Base-by-base conservation (phyloP, 805 yeast species). In the Metschnikowia kunwiensis region DNA sequence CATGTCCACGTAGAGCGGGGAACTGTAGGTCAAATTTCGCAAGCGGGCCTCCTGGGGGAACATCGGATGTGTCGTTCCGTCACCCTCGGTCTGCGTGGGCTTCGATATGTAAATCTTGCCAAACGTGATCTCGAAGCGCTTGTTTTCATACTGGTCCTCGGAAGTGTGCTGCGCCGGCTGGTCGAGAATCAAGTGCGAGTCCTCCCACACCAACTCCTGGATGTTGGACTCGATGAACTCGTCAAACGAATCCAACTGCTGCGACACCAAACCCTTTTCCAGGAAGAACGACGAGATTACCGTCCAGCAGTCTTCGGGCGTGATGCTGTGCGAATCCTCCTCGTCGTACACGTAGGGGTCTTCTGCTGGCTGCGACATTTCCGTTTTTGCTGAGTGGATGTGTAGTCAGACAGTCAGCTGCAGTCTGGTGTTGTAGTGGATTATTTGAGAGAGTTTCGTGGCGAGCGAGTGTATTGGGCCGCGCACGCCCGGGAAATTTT, bases 251-350 rank as follows among this genome's bases (percentile, higher is more conserved):
- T 93, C 98, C 56, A 93, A 74, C 72, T 93, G 99, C 68, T 93
- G 98, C 16, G 97, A 88, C 19, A 93, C 99, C 50, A 93, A 75
- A 43, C 98, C 98, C 59, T 89, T 91, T 57, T 89, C 94, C 65
- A 84, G 87, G 74, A 93, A 93, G 64, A 93, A 93, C 12, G 97
- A 78, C 19, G 96, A 84, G 50, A 93, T 93, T 45, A 93, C 97
- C 21, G 95, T 82, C 99, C 99, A 93, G 66, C 98, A 93, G 72
- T 93, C 98, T 69, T 93, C 98, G 19, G 96, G 86, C 21, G 97
- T 88, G 67, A 93, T 86, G 46, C 59, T 55, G 45, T 51, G 51
- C 55, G 82, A 77, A 43, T 75, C 76, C 46, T 74, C 81, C 50
- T 82, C 89, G 20, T 46, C 49, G 58, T 80, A 80, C 38, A 76